Percentiles rank a stretch among this genome's conserved stretches.
These are phyloP conservation scores for Trichoderma semiorbis DNA, from an alignment of 2,329 filamentous ascomycete species.

Conservation along the genomic window DNA sequence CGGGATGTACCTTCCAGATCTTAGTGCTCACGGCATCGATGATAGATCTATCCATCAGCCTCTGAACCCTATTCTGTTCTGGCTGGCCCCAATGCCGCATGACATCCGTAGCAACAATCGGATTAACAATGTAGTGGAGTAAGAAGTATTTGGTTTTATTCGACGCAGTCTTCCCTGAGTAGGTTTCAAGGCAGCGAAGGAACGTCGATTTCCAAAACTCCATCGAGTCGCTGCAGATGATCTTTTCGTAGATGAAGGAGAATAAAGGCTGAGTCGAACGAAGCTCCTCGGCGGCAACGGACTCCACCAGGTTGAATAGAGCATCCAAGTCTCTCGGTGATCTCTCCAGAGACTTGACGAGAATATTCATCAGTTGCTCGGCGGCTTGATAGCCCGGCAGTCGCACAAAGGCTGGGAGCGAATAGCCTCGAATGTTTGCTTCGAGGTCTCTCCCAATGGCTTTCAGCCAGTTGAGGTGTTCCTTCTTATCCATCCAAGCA, in stretches of 20 bases:
- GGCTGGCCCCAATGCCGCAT: conserved; percentile 72
- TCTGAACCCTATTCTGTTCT: conserved; percentile 56
- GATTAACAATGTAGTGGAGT: conserved; percentile 89
- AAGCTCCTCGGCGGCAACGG: conserved; percentile 78
- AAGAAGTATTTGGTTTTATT: conserved; percentile 93
- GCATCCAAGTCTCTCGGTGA: conserved; percentile 76
- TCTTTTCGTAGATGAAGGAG: conserved; percentile 76
- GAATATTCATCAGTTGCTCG: conserved; percentile 80
- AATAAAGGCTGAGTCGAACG: conserved; percentile 72
- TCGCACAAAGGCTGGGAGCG: conserved; percentile 67
- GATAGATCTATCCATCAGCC: conserved; percentile 79
- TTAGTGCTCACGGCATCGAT: conserved; percentile 88
- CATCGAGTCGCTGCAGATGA: conserved; percentile 79
- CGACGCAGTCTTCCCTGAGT: conserved; percentile 71
- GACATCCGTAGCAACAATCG: conserved; percentile 93
- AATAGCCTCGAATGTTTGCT: conserved; percentile 65
- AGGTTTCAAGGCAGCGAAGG: conserved; percentile 82
- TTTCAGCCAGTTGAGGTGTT: conserved; percentile 58
- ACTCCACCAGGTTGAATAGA: conserved; percentile 79
- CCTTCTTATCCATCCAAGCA: conserved; percentile 69
- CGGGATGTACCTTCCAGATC: conserved; percentile 87
- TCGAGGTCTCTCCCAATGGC: conserved; percentile 75
- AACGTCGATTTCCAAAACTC: conserved; percentile 83
- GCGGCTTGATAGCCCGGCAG: conserved; percentile 85
- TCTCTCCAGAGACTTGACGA: conserved; percentile 74